These are phyloP conservation scores for Ustilago loliicola DNA, from an alignment of 1,284 basidiomycete genomes.

Conservation along the genomic window DNA sequence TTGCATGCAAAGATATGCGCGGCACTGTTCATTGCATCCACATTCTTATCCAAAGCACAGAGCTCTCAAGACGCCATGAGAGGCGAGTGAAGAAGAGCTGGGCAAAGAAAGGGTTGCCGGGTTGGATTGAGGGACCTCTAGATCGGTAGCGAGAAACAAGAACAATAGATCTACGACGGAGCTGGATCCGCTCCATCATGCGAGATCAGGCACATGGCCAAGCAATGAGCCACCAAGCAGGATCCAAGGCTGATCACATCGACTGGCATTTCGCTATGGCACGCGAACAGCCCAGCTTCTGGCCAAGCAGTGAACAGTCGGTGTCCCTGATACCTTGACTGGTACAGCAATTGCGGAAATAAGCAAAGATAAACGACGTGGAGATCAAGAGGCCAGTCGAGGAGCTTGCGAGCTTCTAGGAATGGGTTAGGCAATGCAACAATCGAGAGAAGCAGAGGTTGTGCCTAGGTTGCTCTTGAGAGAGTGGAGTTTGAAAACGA, in stretches of 20 bases:
- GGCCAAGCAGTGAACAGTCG: not conserved
- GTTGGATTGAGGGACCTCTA: constrained; percentile 5
- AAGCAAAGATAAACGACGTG: too few relatives aligned
- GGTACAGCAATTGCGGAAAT: not conserved
- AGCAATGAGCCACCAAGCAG: not conserved
- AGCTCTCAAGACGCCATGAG: not conserved
- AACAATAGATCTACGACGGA: constrained; percentile 7
- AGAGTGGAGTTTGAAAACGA: constrained; percentile 16
- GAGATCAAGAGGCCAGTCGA: too few relatives aligned
- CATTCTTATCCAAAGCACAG: not conserved
- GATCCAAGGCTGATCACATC: not conserved
- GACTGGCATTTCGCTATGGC: too few relatives aligned
- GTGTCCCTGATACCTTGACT: not conserved
- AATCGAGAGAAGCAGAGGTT: not conserved
- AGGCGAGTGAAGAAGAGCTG: not conserved
- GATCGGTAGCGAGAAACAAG: constrained; percentile 33
- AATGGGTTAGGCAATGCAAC: too few relatives aligned
- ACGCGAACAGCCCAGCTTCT: too few relatives aligned
- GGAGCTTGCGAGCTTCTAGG: too few relatives aligned
- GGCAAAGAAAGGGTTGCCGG: constrained; percentile 9
- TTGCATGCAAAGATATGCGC: not conserved
- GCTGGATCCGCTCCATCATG: not conserved
- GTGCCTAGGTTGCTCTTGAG: not conserved
- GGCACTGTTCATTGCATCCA: not conserved
- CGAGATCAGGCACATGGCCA: constrained; percentile 9